Percentiles rank a stretch among this genome's conserved stretches.
These are phyloP conservation scores for Mercurialis annua DNA, from an alignment of 345 rosid species.

Conservation along the genomic window DNA sequence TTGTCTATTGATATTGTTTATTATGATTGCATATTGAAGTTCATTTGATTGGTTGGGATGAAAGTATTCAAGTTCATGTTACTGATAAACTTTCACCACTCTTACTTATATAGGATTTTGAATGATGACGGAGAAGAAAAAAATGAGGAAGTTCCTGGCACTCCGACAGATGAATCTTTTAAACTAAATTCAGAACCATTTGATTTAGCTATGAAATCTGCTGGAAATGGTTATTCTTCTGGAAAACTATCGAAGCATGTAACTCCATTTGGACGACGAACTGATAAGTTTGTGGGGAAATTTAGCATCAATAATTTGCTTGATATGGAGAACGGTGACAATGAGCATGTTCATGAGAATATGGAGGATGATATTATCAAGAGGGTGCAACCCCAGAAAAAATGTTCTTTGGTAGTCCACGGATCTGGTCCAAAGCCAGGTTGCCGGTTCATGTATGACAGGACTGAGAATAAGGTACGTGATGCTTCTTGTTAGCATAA, in stretches of 20 bases:
- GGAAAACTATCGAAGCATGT: slow-evolving; percentile 49
- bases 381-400: slow-evolving; percentile 54
- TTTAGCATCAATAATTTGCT: slow-evolving; percentile 47
- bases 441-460: slow-evolving; percentile 86
- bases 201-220: slow-evolving; percentile 40
- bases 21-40: neutral
- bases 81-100: neutral
- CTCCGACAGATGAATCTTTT: slow-evolving; percentile 56
- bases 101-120: slow-evolving; percentile 47
- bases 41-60: neutral
- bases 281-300: slow-evolving; percentile 64
- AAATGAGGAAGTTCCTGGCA: slow-evolving; percentile 46
- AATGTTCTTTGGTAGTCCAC: slow-evolving; percentile 58
- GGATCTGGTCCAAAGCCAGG: slow-evolving; percentile 66
- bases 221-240: slow-evolving; percentile 57
- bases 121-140: slow-evolving; percentile 51
- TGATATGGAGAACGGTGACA: slow-evolving; percentile 34
- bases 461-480: slow-evolving; percentile 75
- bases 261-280: slow-evolving; percentile 78
- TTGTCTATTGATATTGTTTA: neutral
- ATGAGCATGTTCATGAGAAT: slow-evolving; percentile 30
- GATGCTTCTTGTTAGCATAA: slow-evolving; percentile 14
- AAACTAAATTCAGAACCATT: slow-evolving; percentile 37
- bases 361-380: slow-evolving; percentile 70
- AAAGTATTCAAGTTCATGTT: neutral